phyloP scores from a whole-genome alignment of 495 filamentous ascomycete genomes.

The Podospora pseudoanserina region DNA sequence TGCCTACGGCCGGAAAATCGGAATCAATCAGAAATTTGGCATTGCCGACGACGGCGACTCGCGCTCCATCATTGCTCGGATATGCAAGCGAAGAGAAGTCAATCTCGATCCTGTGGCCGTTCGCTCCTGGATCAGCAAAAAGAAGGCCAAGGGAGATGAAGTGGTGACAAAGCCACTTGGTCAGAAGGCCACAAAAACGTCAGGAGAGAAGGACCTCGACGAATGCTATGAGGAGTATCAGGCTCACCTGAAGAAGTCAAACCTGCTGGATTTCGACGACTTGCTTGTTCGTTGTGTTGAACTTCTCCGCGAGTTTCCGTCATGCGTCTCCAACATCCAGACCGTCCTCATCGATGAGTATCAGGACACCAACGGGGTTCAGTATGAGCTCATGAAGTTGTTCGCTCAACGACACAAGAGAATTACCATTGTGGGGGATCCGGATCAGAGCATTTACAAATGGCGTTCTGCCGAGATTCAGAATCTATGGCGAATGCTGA shows the following conservation, averaged over 20 bases:
- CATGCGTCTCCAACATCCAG: slow-evolving; percentile 89
- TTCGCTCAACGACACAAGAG: slow-evolving; percentile 68
- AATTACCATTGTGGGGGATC: slow-evolving; percentile 95
- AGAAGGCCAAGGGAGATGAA: slow-evolving; percentile 70
- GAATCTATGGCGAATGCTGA: slow-evolving; percentile 77
- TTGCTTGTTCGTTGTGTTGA: slow-evolving; percentile 80
- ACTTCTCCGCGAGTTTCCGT: slow-evolving; percentile 68
- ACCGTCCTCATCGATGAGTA: slow-evolving; percentile 96
- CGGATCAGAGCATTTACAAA: slow-evolving; percentile 97
- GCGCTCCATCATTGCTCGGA: slow-evolving; percentile 70
- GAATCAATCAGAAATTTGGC: slow-evolving; percentile 76
- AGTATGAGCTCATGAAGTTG: slow-evolving; percentile 92
- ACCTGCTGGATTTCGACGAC: slow-evolving; percentile 94
- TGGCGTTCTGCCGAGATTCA: slow-evolving; percentile 95
- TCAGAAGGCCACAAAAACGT: slow-evolving; percentile 34
- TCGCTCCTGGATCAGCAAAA: slow-evolving; percentile 73
- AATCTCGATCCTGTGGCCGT: slow-evolving; percentile 66
- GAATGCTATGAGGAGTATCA: slow-evolving; percentile 78
- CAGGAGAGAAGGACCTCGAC: slow-evolving; percentile 59
- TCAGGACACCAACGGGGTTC: slow-evolving; percentile 93
- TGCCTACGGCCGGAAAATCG: slow-evolving; percentile 82
- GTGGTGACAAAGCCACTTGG: slow-evolving; percentile 23
- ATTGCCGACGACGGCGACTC: slow-evolving; percentile 89
- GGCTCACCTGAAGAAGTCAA: slow-evolving; percentile 64
- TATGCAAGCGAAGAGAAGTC: slow-evolving; percentile 68